Conservation (phyloP, 306 rosid genomes). For the Vigna mungo region DNA sequence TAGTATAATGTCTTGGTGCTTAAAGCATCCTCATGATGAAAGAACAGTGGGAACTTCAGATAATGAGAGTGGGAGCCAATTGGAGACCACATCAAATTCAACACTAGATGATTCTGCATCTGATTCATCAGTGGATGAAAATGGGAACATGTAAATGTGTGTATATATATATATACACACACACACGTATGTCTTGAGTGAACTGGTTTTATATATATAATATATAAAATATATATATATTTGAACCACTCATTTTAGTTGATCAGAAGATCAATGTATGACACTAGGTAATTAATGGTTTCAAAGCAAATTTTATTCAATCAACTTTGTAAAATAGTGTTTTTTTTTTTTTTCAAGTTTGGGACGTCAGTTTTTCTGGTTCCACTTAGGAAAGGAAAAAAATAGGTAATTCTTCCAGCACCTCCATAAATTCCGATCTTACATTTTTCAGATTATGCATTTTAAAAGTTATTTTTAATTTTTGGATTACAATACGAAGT, state of each 20-base stretch:
- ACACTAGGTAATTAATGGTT: conserved; percentile 48
- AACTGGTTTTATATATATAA: conserved; percentile 11
- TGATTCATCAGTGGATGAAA: conserved; percentile 83
- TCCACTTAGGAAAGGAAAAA: not conserved
- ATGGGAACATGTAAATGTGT: conserved; percentile 64
- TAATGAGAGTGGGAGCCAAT: conserved; percentile 79
- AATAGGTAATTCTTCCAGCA: not conserved
- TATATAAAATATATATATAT: not conserved
- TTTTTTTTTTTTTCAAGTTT: conserved; percentile 1
- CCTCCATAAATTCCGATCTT: no score
- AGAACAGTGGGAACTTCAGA: conserved; percentile 66
- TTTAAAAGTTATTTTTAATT: no score
- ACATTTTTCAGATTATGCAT: no score
- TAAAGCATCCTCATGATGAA: conserved; percentile 79
- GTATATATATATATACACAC: not conserved
- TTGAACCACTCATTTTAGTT: conserved; percentile 40
- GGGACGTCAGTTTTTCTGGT: not conserved
- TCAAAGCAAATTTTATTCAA: conserved; percentile 46
- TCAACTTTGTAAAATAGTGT: conserved; percentile 39
- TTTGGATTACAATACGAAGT: no score
- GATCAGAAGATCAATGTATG: conserved; percentile 61
- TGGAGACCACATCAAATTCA: conserved; percentile 79
- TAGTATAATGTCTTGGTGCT: conserved; percentile 93
- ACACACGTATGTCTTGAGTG: not conserved
- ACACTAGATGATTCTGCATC: conserved; percentile 91